These are phyloP conservation scores for Fusarium luffae DNA, from an alignment of 2,329 filamentous ascomycete species.

Conservation along the genomic window DNA sequence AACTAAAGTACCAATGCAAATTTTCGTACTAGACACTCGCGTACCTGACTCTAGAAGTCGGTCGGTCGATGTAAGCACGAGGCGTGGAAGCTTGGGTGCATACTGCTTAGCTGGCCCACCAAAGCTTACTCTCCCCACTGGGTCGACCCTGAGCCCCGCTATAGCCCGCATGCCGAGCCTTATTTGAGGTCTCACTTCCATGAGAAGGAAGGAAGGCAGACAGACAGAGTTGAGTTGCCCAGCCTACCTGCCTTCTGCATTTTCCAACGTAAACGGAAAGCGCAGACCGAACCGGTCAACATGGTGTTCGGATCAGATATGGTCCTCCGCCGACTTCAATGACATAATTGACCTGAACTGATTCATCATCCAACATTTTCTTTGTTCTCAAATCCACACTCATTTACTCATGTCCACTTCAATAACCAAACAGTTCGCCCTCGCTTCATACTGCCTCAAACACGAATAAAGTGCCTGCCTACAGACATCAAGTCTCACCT, in stretches of 20 bases:
- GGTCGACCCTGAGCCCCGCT: slow-evolving; percentile 19
- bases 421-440: slow-evolving; percentile 11
- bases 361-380: slow-evolving; percentile 5
- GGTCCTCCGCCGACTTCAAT: slow-evolving; percentile 14
- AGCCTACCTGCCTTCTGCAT: neutral
- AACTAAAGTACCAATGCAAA: neutral
- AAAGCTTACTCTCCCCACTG: slow-evolving; percentile 31
- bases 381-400: slow-evolving; percentile 27
- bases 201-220: neutral
- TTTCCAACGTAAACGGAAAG: neutral
- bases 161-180: slow-evolving; percentile 13
- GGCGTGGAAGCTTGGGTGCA: neutral
- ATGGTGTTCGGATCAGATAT: slow-evolving; percentile 31
- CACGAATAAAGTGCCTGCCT: neutral
- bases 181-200: neutral
- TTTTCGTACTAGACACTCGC: slow-evolving; percentile 6
- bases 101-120: slow-evolving; percentile 1
- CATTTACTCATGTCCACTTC: neutral
- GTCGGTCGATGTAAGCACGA: slow-evolving; percentile 9
- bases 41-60: slow-evolving; percentile 25
- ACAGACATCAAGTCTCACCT: slow-evolving; percentile 18
- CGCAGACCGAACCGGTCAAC: slow-evolving; percentile 4
- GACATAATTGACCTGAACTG: neutral
- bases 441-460: slow-evolving; percentile 10
- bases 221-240: neutral